Evolutionary conservation across 306 rosid genomes (phyloP).

Genomic region (Ormosia emarginata): DNA sequence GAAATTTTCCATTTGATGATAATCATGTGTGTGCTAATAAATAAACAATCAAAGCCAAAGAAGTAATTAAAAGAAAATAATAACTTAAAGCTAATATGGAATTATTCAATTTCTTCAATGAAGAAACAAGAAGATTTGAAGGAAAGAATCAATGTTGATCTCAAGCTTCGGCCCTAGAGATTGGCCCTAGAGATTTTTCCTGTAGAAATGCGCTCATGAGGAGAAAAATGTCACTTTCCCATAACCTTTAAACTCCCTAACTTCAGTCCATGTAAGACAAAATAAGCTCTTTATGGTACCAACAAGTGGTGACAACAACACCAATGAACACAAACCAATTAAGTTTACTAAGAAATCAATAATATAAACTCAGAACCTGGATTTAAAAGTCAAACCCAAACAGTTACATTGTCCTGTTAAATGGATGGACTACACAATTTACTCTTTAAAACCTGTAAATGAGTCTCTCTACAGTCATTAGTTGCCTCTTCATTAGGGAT

Average conservation of each 20-base stretch:
- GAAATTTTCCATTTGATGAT: not conserved
- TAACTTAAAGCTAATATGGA: not conserved
- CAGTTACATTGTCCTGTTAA: not conserved
- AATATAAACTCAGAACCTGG: not conserved
- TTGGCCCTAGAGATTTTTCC: not conserved
- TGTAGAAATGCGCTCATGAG: not conserved
- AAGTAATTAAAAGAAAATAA: not conserved
- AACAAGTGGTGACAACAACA: not conserved
- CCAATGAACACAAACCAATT: not conserved
- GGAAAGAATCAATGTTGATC: not conserved
- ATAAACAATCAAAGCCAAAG: not conserved
- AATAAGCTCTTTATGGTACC: not conserved
- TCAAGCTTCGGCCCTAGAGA: not conserved
- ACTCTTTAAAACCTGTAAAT: conserved; percentile 89
- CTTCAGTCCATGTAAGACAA: not conserved
- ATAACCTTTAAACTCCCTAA: not conserved
- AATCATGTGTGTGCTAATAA: not conserved
- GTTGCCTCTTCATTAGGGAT: conserved; percentile 78
- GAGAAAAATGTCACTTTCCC: not conserved
- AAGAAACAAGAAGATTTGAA: not conserved
- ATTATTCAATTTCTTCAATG: not conserved
- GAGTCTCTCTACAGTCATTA: conserved; percentile 85
- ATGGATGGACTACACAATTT: conserved; percentile 13
- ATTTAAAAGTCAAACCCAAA: not conserved
- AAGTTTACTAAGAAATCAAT: conserved; percentile 2